These are phyloP conservation scores for Pichia sp. DNA, from an alignment of 1,139 yeast genomes.

Conservation along the genomic window DNA sequence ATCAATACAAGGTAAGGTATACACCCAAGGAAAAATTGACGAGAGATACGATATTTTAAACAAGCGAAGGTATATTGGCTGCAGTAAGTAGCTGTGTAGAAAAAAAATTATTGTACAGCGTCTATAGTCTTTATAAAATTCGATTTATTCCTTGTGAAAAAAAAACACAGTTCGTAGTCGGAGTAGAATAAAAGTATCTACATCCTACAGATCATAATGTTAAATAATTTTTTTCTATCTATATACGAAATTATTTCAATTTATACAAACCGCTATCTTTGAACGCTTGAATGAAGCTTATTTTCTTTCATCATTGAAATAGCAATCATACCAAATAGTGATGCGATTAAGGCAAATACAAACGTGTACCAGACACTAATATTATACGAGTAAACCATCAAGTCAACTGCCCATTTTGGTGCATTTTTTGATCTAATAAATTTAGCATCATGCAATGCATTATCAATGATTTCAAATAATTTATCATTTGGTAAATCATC, in stretches of 20 bases:
- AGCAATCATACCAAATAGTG: constrained; percentile 32
- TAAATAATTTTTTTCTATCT: neutral
- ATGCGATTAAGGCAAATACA: constrained; percentile 26
- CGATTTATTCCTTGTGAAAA: no score
- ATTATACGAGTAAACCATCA: constrained; percentile 36
- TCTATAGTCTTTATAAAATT: no score
- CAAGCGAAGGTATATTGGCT: no score
- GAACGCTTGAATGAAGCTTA: constrained; percentile 26
- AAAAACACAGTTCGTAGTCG: no score
- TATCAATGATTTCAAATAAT: constrained; percentile 33
- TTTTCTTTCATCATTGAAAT: constrained; percentile 41
- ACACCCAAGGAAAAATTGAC: no score
- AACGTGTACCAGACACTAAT: constrained; percentile 38
- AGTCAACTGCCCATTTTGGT: constrained; percentile 34
- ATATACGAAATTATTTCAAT: neutral
- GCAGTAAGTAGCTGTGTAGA: no score
- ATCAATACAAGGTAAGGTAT: no score
- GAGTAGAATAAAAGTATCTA: no score
- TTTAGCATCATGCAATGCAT: constrained; percentile 40
- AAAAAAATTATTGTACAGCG: no score
- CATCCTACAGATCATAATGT: no score
- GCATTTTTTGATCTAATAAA: constrained; percentile 32
- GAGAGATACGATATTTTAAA: no score
- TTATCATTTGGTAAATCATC: constrained; percentile 25
- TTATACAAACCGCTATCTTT: constrained; percentile 13